Evolutionary conservation across 768 basidiomycete species (phyloP).

Genomic region (Tulasnella sp.): DNA sequence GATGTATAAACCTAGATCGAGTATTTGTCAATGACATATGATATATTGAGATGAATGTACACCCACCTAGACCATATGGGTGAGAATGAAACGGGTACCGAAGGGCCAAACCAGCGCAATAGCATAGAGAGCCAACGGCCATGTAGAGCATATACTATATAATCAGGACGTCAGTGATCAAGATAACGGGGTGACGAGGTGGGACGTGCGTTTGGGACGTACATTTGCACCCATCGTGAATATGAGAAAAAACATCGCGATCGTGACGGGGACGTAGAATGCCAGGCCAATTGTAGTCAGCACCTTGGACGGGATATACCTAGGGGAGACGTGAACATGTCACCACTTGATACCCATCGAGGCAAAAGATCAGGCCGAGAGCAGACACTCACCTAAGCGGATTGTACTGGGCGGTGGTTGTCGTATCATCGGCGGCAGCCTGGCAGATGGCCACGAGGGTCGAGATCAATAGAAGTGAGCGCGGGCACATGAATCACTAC

Average conservation of each 20-base stretch:
- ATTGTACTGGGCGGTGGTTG: conserved; percentile 45
- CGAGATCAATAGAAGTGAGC: too few species aligned
- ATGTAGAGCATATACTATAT: conserved; percentile 45
- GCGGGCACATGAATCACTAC: too few species aligned
- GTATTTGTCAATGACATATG: too few species aligned
- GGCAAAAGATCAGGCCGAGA: background rate
- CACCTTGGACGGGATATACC: conserved; percentile 39
- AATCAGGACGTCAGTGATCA: background rate
- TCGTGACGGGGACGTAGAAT: conserved; percentile 26
- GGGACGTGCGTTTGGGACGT: background rate
- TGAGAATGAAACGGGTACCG: conserved; percentile 46
- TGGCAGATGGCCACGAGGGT: too few species aligned
- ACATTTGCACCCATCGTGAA: conserved; percentile 35
- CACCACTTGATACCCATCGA: too few species aligned
- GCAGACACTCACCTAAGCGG: conserved; percentile 35
- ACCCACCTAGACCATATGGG: conserved; percentile 37
- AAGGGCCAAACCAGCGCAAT: conserved; percentile 38
- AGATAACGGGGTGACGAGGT: conserved; percentile 6
- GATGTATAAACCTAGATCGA: conserved; percentile 36
- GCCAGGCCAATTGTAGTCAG: conserved; percentile 40
- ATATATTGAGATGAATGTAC: background rate
- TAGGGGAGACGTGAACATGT: too few species aligned
- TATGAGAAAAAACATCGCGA: conserved; percentile 37
- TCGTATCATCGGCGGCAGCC: background rate
- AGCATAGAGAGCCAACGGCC: conserved; percentile 49